Percentiles rank a stretch among this genome's conserved stretches.
These are phyloP conservation scores for Anastatica hierochuntica DNA, from an alignment of 345 rosid species.

Conservation along the genomic window DNA sequence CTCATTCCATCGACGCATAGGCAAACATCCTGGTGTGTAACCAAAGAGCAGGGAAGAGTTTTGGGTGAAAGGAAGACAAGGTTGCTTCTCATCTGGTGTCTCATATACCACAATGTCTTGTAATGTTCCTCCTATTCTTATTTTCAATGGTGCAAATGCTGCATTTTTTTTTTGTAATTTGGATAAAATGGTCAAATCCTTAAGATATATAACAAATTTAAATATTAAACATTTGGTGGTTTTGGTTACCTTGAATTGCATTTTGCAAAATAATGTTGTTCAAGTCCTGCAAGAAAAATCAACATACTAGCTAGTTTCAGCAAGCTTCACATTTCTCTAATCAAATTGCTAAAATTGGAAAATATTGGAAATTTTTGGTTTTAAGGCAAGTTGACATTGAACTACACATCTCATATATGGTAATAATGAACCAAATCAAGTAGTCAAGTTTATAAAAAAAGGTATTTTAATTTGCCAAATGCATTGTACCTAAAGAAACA, in stretches of 20 bases:
- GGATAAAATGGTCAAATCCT: too few species aligned
- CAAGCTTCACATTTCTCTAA: neutral
- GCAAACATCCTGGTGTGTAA: slow-evolving; percentile 55
- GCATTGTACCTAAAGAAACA: too few species aligned
- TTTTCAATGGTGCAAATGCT: slow-evolving; percentile 67
- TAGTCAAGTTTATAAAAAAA: neutral
- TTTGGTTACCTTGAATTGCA: slow-evolving; percentile 47
- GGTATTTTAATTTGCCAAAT: too few species aligned
- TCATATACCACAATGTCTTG: slow-evolving; percentile 52
- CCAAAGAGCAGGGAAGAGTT: slow-evolving; percentile 41
- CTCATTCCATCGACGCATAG: slow-evolving; percentile 62
- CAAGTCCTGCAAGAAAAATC: slow-evolving; percentile 44
- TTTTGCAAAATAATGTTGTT: slow-evolving; percentile 42
- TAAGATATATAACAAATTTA: neutral
- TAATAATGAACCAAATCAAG: neutral
- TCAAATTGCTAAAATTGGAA: neutral
- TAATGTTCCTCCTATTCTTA: slow-evolving; percentile 74
- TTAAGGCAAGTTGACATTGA: neutral
- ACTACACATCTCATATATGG: slow-evolving; percentile 2
- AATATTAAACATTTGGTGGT: neutral
- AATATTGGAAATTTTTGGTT: too few species aligned
- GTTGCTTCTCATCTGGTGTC: slow-evolving; percentile 21
- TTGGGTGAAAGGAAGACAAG: slow-evolving; percentile 35
- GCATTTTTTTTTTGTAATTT: slow-evolving; percentile 9
- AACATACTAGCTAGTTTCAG: slow-evolving; percentile 4